These are phyloP conservation scores for Pseudogymnoascus sp. DNA, from an alignment of 2,329 filamentous ascomycete species.

Conservation along the genomic window DNA sequence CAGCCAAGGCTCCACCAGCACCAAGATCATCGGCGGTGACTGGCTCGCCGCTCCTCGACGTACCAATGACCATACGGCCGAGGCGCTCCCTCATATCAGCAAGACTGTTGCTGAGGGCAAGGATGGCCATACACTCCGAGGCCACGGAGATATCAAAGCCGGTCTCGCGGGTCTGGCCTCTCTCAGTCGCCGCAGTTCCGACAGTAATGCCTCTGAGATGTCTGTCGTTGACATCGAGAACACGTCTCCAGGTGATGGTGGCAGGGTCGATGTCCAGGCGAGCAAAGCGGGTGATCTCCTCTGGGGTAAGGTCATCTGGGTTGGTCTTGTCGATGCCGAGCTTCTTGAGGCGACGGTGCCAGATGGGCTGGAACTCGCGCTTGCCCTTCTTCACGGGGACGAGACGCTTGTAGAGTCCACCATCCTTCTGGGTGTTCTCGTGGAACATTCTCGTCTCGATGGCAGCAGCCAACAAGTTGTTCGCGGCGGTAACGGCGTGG, in stretches of 20 bases:
- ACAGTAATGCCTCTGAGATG: conserved; percentile 85
- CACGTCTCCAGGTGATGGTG: conserved; percentile 94
- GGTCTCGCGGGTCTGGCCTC: conserved; percentile 78
- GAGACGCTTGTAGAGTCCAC: conserved; percentile 75
- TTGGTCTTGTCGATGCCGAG: conserved; percentile 93
- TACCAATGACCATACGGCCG: conserved; percentile 91
- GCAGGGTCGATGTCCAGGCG: conserved; percentile 92
- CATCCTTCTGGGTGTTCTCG: conserved; percentile 90
- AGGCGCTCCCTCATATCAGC: conserved; percentile 87
- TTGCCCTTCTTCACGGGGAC: conserved; percentile 87
- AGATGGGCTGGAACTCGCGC: conserved; percentile 77
- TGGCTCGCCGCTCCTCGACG: conserved; percentile 75
- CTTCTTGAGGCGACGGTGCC: conserved; percentile 92
- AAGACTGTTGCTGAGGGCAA: conserved; percentile 84
- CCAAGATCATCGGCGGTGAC: conserved; percentile 96
- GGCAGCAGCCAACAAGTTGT: conserved; percentile 91
- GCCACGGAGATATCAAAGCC: conserved; percentile 98
- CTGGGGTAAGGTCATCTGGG: conserved; percentile 80
- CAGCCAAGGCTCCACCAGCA: conserved; percentile 82
- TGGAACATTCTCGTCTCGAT: conserved; percentile 99
- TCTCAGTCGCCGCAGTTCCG: conserved; percentile 83
- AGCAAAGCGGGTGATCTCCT: conserved; percentile 84
- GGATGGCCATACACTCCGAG: conserved; percentile 96
- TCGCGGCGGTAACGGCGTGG: conserved; percentile 92
- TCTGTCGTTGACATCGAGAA: conserved; percentile 94